Evolutionary conservation across 169 alveolate genomes (phyloP), one percentile per base, ranked within the genome.

Genomic region (Eimeria maxima): DNA sequence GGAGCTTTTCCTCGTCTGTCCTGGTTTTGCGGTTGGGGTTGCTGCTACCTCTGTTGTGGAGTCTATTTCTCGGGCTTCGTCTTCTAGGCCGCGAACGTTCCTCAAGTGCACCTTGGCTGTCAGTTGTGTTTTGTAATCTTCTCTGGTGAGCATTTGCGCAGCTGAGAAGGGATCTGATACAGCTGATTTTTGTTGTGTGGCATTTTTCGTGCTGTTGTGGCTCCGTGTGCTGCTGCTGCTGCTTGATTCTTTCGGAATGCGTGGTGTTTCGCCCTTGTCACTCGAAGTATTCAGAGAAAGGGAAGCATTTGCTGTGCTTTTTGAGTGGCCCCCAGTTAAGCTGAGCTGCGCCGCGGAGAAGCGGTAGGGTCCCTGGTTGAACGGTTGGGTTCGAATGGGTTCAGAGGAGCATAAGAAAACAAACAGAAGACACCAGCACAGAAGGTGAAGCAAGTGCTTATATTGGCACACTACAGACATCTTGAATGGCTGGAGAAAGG

Each of bases 81-180:
- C 53, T 73, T 27, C 84, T 73, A 33, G 16, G 13, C 38, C 55
- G 10, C n/a, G 33, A 8, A 22, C 29, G 84, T n/a, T 55, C 53
- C 53, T 33, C 84, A 73, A 20, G 55, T 84, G 92, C 7, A 84
- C 55, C 16, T 16, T 53, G 5, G 92, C 92, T 29, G 63, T 45
- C 22, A 84, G 76, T 38, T 84, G 42, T 38, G 14, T 38, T 24
- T 55, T 84, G 63, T 55, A 84, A 5, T 33, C 29, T 27, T 84
- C 74, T 27, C 50, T 27, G 53, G 47, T 84, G 33, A 84, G 76
- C 73, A 84, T 57, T 27, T 84, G 92, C 18, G 92, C 92, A 14
- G 92, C 92, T 24, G 92, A 84, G 74, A 84, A 84, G 24, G 71
- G 71, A 57, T 84, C 92, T 13, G 44, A 29, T 10, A 16, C 0